These are phyloP conservation scores for Dovyalis caffra DNA, from an alignment of 345 rosid genomes.

Conservation along the genomic window DNA sequence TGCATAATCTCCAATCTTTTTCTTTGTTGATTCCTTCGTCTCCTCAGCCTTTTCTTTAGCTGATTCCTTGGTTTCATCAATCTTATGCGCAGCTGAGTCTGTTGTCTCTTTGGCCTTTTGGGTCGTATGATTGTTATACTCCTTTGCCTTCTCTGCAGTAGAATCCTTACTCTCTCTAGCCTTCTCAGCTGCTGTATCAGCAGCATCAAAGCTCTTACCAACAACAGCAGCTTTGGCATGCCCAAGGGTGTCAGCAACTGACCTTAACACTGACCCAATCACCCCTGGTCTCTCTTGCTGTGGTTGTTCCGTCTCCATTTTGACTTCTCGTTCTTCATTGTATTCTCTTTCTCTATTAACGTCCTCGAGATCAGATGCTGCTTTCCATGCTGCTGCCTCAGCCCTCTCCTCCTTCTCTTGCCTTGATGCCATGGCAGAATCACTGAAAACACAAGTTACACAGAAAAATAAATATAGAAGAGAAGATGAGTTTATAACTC, in stretches of 20 bases:
- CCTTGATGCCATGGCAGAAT: slow-evolving; percentile 49
- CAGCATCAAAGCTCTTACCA: slow-evolving; percentile 42
- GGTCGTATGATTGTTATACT: background rate
- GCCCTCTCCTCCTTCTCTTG: slow-evolving; percentile 49
- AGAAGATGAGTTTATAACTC: too few species aligned
- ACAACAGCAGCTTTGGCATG: slow-evolving; percentile 60
- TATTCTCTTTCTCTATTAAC: slow-evolving; percentile 30
- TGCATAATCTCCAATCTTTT: background rate
- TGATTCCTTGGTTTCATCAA: slow-evolving; percentile 4
- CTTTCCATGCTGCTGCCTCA: slow-evolving; percentile 48
- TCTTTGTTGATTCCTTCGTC: slow-evolving; percentile 11
- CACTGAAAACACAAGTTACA: too few species aligned
- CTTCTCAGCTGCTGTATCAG: slow-evolving; percentile 1
- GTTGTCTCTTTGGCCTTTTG: background rate
- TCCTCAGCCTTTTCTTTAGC: slow-evolving; percentile 15
- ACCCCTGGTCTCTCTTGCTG: slow-evolving; percentile 48
- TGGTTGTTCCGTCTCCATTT: slow-evolving; percentile 11
- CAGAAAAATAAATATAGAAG: too few species aligned
- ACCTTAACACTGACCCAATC: slow-evolving; percentile 54
- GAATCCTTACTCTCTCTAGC: background rate
- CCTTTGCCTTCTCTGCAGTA: background rate
- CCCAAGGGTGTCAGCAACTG: slow-evolving; percentile 52
- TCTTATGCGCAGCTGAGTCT: background rate
- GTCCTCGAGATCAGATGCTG: slow-evolving; percentile 45
- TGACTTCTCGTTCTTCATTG: slow-evolving; percentile 1